Evolutionary conservation across 2,329 filamentous ascomycete species (phyloP), one percentile per base, ranked within the genome.

Genomic region (Microcyclosporella mali): DNA sequence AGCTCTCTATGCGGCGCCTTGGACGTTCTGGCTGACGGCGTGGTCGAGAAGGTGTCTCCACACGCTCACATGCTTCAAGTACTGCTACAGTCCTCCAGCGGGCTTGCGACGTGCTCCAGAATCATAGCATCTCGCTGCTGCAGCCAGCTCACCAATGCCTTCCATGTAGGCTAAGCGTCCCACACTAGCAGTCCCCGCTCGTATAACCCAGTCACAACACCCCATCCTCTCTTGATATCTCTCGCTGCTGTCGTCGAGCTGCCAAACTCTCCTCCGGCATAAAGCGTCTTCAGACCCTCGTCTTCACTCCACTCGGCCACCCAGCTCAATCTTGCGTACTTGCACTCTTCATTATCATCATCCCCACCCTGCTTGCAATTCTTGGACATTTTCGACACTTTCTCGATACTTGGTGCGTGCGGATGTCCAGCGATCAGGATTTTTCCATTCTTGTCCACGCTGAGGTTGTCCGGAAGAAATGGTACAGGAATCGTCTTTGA

Each of bases 351-450:
- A 55, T 57, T 31, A 46, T 52, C 40, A 39, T 50, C 16, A 47
- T 49, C 34, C 28, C 14, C 40, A 16, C 11, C 40, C 45, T 29
- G 38, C 21, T 28, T 35, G 35, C 57, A 60, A n/a, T 47, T 37
- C 11, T 43, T 42, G 30, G 57, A 54, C 19, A 45, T 54, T 43
- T 52, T 47, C 2, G 50, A 48, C 3, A 56, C 46, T 9, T 49
- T 49, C 30, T 52, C 44, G 10, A 70, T 29, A 3, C 42, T 55
- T 4, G 61, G 60, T 4, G 62, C 55, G 38, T 64, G 63, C 1
- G 68, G 61, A 45, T 71, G 69, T 0, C 68, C 69, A 3, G 67
- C 64, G 12, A 70, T 56, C 2, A 69, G 50, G 2, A 71, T 41
- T n/a, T 51, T 64, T 4, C 67, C 67, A 1, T 56, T 45, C 0